Conservation (phyloP, 73 alveolate species). For the Durusdinium trenchii region DNA sequence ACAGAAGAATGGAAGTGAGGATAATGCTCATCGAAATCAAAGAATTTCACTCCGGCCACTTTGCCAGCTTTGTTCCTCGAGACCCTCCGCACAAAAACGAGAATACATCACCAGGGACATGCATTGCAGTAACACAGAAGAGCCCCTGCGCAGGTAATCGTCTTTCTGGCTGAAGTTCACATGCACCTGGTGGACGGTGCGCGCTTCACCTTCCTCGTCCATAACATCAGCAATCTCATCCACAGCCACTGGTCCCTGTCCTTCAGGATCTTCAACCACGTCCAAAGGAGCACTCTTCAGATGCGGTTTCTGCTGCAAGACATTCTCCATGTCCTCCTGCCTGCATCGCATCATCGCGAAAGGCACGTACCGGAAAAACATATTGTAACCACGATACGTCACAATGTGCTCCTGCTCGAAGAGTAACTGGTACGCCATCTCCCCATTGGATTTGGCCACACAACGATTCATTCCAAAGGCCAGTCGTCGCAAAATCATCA, state of each 20-base stretch:
- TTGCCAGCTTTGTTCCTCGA: neutral
- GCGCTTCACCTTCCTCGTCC: neutral
- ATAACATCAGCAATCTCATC: neutral
- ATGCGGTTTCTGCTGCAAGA: neutral
- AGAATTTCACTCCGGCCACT: neutral
- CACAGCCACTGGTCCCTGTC: neutral
- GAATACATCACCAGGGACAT: neutral
- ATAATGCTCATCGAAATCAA: slow-evolving; percentile 10
- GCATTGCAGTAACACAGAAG: neutral
- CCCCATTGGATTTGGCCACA: slow-evolving; percentile 2
- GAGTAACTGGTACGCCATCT: slow-evolving; percentile 28
- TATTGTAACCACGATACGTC: neutral
- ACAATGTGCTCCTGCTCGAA: neutral
- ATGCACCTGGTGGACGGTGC: neutral
- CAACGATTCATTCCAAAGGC: slow-evolving; percentile 27
- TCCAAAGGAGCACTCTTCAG: neutral
- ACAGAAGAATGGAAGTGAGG: neutral
- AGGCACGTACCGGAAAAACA: neutral
- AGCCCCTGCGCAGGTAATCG: slow-evolving; percentile 2
- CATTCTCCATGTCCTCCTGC: neutral
- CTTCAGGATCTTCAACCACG: neutral
- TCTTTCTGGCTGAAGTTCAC: neutral
- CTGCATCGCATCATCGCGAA: neutral
- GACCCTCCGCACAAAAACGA: neutral
- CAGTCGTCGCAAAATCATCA: neutral